These are phyloP conservation scores for Millerozyma acaciae DNA, from an alignment of 805 yeast species.

Conservation along the genomic window DNA sequence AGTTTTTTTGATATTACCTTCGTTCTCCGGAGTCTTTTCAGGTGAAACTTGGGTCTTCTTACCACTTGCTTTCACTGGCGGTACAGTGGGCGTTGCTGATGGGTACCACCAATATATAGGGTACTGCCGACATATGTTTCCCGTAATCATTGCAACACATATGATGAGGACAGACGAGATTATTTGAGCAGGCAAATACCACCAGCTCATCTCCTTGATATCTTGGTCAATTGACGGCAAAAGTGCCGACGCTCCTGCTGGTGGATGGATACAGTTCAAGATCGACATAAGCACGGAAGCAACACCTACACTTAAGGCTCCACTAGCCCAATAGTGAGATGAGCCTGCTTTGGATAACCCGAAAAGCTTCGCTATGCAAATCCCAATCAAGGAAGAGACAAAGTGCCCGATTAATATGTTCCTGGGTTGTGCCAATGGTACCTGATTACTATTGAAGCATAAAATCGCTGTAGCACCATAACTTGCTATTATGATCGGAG, in stretches of 20 bases:
- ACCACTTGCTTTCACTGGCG: not conserved
- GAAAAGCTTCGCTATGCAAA: slow-evolving; percentile 53
- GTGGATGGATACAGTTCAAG: slow-evolving; percentile 61
- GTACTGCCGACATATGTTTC: slow-evolving; percentile 50
- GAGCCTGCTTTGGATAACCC: slow-evolving; percentile 39
- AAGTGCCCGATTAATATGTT: slow-evolving; percentile 56
- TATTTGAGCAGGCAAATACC: slow-evolving; percentile 56
- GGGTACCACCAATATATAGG: slow-evolving; percentile 63
- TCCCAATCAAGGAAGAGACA: slow-evolving; percentile 49
- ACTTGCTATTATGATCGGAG: slow-evolving; percentile 50
- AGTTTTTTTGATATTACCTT: not conserved
- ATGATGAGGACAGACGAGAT: slow-evolving; percentile 47
- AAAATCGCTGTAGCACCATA: slow-evolving; percentile 64
- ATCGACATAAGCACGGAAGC: slow-evolving; percentile 52
- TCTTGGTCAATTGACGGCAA: slow-evolving; percentile 48
- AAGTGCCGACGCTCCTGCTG: slow-evolving; percentile 68
- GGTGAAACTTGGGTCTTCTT: not conserved
- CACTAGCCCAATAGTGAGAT: slow-evolving; percentile 52
- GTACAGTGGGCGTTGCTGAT: not conserved
- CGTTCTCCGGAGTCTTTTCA: not conserved
- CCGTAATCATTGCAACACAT: slow-evolving; percentile 48
- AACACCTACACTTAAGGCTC: slow-evolving; percentile 53
- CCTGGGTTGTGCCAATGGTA: slow-evolving; percentile 65
- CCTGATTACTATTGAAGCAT: slow-evolving; percentile 49
- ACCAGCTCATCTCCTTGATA: slow-evolving; percentile 56